Conservation (phyloP, 495 filamentous ascomycete species). For the Sphaerosporella brunnea region DNA sequence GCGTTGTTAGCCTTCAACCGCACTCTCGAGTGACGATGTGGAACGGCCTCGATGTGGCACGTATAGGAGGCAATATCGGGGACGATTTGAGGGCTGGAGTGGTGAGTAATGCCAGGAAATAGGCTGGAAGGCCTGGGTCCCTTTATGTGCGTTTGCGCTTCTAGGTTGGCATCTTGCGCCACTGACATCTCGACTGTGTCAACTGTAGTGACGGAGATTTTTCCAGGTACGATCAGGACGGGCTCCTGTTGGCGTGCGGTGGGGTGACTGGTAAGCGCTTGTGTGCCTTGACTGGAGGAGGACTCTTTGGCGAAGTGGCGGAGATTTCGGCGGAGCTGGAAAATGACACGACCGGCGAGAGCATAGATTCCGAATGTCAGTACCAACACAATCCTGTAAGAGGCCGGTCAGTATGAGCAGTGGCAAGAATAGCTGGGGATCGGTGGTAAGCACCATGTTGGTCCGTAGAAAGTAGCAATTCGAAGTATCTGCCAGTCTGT, state of each 20-base stretch:
- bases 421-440: too few species aligned
- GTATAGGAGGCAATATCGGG: conserved; percentile 16
- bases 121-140: neutral
- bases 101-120: conserved; percentile 4
- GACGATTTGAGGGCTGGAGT: neutral
- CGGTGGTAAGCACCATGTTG: conserved; percentile 55
- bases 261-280: neutral
- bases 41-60: conserved; percentile 17
- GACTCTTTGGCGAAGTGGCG: conserved; percentile 29
- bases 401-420: too few species aligned
- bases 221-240: neutral
- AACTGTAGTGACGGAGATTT: neutral
- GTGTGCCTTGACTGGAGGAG: conserved; percentile 12
- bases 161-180: neutral
- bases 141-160: neutral
- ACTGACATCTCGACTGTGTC: neutral
- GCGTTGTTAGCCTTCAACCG: conserved; percentile 9
- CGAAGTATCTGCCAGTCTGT: conserved; percentile 52
- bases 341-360: conserved; percentile 54
- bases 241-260: neutral
- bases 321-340: conserved; percentile 38
- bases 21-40: conserved; percentile 3
- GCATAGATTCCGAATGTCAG: conserved; percentile 58
- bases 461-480: conserved; percentile 64
- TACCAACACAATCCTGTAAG: conserved; percentile 40